Base-by-base conservation (phyloP, 495 filamentous ascomycete species). In the Aeminium ludgeri region DNA sequence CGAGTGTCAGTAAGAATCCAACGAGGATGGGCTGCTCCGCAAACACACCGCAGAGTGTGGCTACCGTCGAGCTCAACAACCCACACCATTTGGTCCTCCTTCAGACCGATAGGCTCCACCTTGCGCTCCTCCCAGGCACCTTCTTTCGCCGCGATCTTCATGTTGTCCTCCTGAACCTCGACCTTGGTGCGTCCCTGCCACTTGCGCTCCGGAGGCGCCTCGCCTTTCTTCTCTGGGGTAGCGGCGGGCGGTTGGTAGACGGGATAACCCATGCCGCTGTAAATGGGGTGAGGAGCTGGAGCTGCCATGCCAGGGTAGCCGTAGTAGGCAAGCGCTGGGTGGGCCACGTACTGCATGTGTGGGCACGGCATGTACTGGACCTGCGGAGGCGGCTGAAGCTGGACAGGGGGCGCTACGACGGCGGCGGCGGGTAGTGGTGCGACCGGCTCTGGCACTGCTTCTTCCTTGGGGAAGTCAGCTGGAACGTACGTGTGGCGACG, bases 81-180 rank as follows among this genome's bases (percentile, higher is more conserved):
- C 59, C 59, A 62, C 30, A 58, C 55, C 33, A 45, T 41, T 32
- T 59, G 54, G 35, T 62, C 57, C 19, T 55, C 48, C 23, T 39
- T 39, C 3, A 55, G 41, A 19, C 55, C 50, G n/a, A 38, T 36
- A 6, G 59, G 59, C 38, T 44, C 48, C 13, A 60, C 44, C 20
- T 44, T 42, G 27, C 50, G 43, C 28, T 45, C 40, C 2, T 48
- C 37, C 30, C 56, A 57, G 12, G 50, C 59, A 6, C 57, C 57
- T 20, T 54, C 48, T 12, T 41, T 45, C 3, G 42, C 44, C 6
- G 57, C 59, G 18, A 56, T 48, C 38, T 52, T 55, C 25, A 57
- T 51, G 28, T 55, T 56, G 33, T 59, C 56, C 35, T 53, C 48
- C 2, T 59, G 43, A 19, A 60, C 50, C 20, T 59, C 42, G 6